Percentiles rank a stretch among this genome's conserved stretches.
phyloP scores from a whole-genome alignment of 140 eudicot species.

The Flaveria floridana region DNA sequence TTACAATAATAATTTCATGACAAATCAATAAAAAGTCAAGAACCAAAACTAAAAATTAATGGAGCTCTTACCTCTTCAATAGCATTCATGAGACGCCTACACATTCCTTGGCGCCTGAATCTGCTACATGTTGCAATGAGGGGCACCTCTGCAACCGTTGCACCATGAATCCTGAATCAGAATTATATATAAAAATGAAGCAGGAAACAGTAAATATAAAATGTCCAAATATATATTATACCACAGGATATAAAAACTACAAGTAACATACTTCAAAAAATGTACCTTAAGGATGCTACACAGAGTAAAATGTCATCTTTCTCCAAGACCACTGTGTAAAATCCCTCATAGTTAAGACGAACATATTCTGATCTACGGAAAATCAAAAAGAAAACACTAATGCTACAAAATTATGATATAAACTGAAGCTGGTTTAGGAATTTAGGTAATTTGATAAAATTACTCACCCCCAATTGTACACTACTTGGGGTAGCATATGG shows the following conservation, averaged over 20 bases:
- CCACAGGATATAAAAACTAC: conserved; percentile 16
- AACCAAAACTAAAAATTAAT: not conserved
- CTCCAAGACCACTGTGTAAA: conserved; percentile 78
- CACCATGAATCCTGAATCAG: conserved; percentile 79
- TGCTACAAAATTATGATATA: conserved; percentile 2
- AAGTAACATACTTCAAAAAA: not conserved
- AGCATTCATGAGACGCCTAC: conserved; percentile 72
- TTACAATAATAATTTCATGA: not conserved
- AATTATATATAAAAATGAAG: not conserved
- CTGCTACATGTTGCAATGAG: conserved; percentile 90
- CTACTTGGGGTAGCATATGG: conserved; percentile 89
- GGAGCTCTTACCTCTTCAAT: conserved; percentile 66
- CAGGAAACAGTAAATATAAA: not conserved
- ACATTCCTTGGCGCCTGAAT: conserved; percentile 95
- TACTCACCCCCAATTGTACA: conserved; percentile 90
- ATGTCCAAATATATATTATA: not conserved
- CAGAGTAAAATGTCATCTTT: conserved; percentile 70
- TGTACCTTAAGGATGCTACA: conserved; percentile 85
- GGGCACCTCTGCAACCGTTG: conserved; percentile 86
- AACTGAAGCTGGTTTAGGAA: not conserved
- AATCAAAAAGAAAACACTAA: conserved; percentile 9
- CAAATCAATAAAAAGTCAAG: not conserved
- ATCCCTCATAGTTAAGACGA: conserved; percentile 79
- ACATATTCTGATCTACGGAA: conserved; percentile 73
- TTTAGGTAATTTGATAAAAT: not conserved